Percentiles rank a stretch among this genome's conserved stretches.
phyloP scores from a whole-genome alignment of 176 grass and related monocot species.

The Saccharum officinarum region DNA sequence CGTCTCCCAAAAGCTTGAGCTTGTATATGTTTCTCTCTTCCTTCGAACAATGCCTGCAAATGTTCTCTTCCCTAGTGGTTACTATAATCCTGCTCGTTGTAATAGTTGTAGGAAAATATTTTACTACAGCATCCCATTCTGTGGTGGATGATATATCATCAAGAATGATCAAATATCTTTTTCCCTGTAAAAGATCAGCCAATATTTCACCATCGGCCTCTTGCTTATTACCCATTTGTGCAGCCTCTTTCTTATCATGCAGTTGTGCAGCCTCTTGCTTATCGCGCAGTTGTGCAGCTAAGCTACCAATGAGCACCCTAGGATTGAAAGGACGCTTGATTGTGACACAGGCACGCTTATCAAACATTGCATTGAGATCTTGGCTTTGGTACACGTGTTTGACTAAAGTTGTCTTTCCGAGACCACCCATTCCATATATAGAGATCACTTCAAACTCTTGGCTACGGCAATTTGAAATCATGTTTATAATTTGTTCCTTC shows the following conservation, averaged over 20 bases:
- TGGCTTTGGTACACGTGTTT: conserved; percentile 12
- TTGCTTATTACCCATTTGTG: neutral
- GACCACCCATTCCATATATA: conserved; percentile 30
- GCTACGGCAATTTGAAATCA: no score
- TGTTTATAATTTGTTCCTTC: no score
- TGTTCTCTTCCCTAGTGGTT: conserved; percentile 7
- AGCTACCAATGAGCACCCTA: neutral
- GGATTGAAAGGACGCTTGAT: conserved; percentile 14
- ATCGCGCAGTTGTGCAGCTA: no score
- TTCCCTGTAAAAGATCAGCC: neutral
- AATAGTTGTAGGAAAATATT: neutral
- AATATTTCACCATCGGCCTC: neutral
- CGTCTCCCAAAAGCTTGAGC: neutral
- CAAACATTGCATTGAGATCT: neutral
- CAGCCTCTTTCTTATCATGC: no score
- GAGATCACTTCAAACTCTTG: conserved; percentile 14
- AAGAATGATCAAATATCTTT: conserved; percentile 14
- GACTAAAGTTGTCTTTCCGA: conserved; percentile 45
- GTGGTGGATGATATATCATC: neutral
- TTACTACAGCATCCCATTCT: conserved; percentile 21
- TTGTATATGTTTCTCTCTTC: neutral
- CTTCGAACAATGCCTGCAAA: neutral
- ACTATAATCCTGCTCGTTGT: conserved; percentile 4
- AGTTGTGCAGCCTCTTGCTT: no score
- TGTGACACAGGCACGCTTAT: no score